These are phyloP conservation scores for Lotmaria passim DNA, from an alignment of 208 protist species.

Conservation along the genomic window DNA sequence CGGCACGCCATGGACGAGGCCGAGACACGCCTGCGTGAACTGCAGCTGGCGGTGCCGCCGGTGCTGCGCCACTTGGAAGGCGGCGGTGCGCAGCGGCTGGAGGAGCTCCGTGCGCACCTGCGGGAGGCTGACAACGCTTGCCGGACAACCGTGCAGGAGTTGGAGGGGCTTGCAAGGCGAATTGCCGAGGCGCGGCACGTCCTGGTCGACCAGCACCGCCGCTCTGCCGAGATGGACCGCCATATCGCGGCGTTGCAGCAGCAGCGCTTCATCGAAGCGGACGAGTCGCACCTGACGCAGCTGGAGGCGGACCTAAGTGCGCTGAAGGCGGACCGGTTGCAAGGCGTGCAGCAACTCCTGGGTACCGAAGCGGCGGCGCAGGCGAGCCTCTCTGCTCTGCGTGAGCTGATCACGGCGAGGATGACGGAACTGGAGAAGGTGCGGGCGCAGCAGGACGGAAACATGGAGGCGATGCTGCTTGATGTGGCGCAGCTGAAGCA, in stretches of 20 bases:
- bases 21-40: conserved; percentile 27
- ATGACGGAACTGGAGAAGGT: conserved; percentile 64
- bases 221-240: conserved; percentile 44
- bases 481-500: conserved; percentile 61
- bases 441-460: conserved; percentile 78
- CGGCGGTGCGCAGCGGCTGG: conserved; percentile 23
- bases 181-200: conserved; percentile 45
- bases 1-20: conserved; percentile 12
- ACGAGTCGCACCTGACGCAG: conserved; percentile 57
- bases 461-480: conserved; percentile 77
- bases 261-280: conserved; percentile 39
- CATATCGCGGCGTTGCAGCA: conserved; percentile 54
- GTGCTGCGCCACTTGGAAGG: conserved; percentile 45
- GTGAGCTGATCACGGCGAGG: conserved; percentile 74
- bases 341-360: conserved; percentile 52
- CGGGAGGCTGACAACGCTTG: conserved; percentile 24
- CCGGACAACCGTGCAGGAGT: conserved; percentile 24
- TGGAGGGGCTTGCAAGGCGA: conserved; percentile 26
- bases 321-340: conserved; percentile 49
- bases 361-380: conserved; percentile 58
- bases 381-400: conserved; percentile 54
- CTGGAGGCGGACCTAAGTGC: conserved; percentile 38
- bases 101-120: conserved; percentile 38
- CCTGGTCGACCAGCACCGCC: conserved; percentile 52
- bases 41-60: conserved; percentile 37